Conservation (phyloP, 1,284 basidiomycete species). For the Kwoniella shivajii region DNA sequence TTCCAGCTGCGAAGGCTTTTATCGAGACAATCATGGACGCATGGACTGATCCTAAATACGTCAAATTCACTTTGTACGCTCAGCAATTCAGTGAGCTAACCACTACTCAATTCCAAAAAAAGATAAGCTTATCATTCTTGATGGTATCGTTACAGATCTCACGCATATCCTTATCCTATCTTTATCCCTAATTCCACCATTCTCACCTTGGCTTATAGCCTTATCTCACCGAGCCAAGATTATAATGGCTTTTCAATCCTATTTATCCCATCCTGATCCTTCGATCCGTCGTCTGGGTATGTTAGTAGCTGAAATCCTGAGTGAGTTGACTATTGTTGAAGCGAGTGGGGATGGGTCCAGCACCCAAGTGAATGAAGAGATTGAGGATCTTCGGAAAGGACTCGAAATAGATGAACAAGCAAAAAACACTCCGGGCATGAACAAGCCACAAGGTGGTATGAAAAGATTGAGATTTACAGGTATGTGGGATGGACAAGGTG, state of each 20-base stretch:
- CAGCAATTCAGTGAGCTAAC: conserved; percentile 47
- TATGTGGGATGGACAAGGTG: conserved; percentile 76
- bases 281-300: conserved; percentile 86
- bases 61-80: conserved; percentile 49
- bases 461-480: conserved; percentile 72
- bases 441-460: conserved; percentile 50
- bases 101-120: too few species aligned
- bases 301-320: conserved; percentile 78
- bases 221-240: conserved; percentile 63
- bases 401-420: conserved; percentile 42
- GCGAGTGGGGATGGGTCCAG: not conserved
- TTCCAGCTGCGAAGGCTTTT: conserved; percentile 56
- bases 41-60: conserved; percentile 53
- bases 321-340: conserved; percentile 39
- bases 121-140: not conserved
- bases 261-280: conserved; percentile 75
- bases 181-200: conserved; percentile 63
- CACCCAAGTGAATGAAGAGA: conserved; percentile 28
- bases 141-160: conserved; percentile 65
- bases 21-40: conserved; percentile 41
- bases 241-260: conserved; percentile 71
- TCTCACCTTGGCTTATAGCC: conserved; percentile 54
- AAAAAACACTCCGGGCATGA: not conserved
- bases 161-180: conserved; percentile 70
- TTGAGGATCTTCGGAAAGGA: conserved; percentile 45